Percentiles rank a stretch among this genome's conserved stretches.
These are phyloP conservation scores for Quercus mongolica DNA, from an alignment of 306 rosid species.

Conservation along the genomic window DNA sequence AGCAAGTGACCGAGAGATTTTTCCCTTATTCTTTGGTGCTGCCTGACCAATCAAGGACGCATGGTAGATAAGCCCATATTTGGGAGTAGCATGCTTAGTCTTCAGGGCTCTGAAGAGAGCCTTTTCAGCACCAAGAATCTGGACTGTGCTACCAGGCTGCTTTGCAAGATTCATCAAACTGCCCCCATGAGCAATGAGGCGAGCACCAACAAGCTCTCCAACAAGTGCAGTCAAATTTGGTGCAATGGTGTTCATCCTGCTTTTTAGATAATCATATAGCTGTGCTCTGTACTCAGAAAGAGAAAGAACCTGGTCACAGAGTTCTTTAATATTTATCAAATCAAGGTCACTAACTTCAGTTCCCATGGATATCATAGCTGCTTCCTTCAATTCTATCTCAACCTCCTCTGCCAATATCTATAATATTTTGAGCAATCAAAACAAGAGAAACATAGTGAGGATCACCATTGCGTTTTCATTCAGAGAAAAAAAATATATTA, in stretches of 20 bases:
- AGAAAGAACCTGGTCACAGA: conserved; percentile 90
- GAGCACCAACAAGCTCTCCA: conserved; percentile 97
- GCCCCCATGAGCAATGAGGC: conserved; percentile 95
- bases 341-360: conserved; percentile 95
- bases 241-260: conserved; percentile 88
- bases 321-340: conserved; percentile 67
- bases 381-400: conserved; percentile 79
- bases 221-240: conserved; percentile 93
- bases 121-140: conserved; percentile 97
- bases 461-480: background rate
- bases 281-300: conserved; percentile 89
- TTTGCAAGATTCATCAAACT: conserved; percentile 89
- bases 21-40: conserved; percentile 83
- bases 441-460: background rate
- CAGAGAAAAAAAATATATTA: background rate
- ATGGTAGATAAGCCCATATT: conserved; percentile 93
- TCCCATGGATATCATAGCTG: conserved; percentile 88
- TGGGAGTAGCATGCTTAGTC: conserved; percentile 93
- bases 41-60: conserved; percentile 96
- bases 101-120: conserved; percentile 91
- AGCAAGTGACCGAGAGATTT: conserved; percentile 89
- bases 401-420: conserved; percentile 79
- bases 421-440: background rate
- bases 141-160: conserved; percentile 96
- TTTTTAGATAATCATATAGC: conserved; percentile 80